A percentile compares a stretch with the other conserved stretches of the same genome.
Evolutionary conservation across 352 stramenopile species (phyloP).

Genomic region (Pythium oligandrum): DNA sequence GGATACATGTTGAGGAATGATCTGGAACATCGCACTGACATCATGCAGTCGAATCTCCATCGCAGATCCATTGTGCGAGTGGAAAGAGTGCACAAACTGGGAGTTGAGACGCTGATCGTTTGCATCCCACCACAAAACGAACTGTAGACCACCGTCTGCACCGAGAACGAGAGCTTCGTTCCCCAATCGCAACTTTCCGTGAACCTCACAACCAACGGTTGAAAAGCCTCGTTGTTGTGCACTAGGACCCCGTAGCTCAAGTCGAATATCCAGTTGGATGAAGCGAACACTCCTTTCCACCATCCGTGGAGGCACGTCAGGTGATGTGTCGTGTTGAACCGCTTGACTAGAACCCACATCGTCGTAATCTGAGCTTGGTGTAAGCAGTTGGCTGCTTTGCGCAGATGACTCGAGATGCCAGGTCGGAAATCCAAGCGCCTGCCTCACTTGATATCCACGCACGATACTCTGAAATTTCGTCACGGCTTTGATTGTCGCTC

Average conservation of each 20-base stretch:
- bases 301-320: no score
- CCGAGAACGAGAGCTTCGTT: background rate
- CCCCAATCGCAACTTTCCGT: constrained; percentile 25
- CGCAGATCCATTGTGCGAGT: background rate
- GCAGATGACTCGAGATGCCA: no score
- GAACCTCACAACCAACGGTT: constrained; percentile 33
- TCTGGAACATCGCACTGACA: no score
- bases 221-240: no score
- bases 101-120: constrained; percentile 36
- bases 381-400: no score
- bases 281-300: background rate
- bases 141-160: constrained; percentile 12
- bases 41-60: no score
- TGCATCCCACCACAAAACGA: constrained; percentile 57
- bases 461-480: constrained; percentile 30
- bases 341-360: no score
- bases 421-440: constrained; percentile 7
- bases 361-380: no score
- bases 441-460: constrained; percentile 17
- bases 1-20: no score
- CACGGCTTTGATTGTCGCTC: constrained; percentile 20
- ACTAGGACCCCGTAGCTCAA: constrained; percentile 7
- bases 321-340: no score
- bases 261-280: constrained; percentile 10
- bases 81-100: constrained; percentile 29